Conservation (phyloP, 1,284 basidiomycete genomes). For the Moesziomyces globuligerus region DNA sequence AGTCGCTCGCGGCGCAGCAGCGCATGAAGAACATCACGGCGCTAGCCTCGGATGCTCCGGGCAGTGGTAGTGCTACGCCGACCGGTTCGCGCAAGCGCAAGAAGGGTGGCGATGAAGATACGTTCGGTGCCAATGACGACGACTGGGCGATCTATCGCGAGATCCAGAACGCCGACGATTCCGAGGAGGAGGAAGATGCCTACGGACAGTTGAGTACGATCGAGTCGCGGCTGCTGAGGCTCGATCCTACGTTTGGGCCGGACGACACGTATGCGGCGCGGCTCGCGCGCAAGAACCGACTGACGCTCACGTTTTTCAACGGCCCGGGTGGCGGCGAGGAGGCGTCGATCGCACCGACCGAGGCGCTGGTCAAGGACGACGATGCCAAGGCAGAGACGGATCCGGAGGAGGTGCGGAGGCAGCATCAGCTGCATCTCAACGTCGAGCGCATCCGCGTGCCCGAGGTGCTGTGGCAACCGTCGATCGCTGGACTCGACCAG, state of each 20-base stretch:
- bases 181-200: slow-evolving; percentile 96
- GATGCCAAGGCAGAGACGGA: slow-evolving; percentile 65
- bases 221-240: slow-evolving; percentile 81
- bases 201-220: slow-evolving; percentile 77
- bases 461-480: slow-evolving; percentile 91
- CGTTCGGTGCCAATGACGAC: slow-evolving; percentile 92
- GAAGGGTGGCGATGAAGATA: slow-evolving; percentile 76
- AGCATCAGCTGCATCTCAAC: slow-evolving; percentile 84
- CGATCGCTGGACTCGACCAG: slow-evolving; percentile 92
- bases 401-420: slow-evolving; percentile 72
- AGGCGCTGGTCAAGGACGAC: slow-evolving; percentile 52
- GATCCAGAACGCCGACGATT: slow-evolving; percentile 86
- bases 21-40: slow-evolving; percentile 97
- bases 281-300: slow-evolving; percentile 79
- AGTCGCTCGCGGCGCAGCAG: slow-evolving; percentile 93
- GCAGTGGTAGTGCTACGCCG: slow-evolving; percentile 36
- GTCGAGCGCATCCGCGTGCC: slow-evolving; percentile 93
- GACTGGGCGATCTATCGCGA: slow-evolving; percentile 99
- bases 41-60: slow-evolving; percentile 76
- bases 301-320: slow-evolving; percentile 82
- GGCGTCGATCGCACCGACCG: slow-evolving; percentile 15
- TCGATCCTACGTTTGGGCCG: slow-evolving; percentile 84
- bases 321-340: slow-evolving; percentile 66
- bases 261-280: slow-evolving; percentile 85
- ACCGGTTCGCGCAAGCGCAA: slow-evolving; percentile 46